Evolutionary conservation across 169 alveolate species (phyloP).

Genomic region (Plasmodium sp.): DNA sequence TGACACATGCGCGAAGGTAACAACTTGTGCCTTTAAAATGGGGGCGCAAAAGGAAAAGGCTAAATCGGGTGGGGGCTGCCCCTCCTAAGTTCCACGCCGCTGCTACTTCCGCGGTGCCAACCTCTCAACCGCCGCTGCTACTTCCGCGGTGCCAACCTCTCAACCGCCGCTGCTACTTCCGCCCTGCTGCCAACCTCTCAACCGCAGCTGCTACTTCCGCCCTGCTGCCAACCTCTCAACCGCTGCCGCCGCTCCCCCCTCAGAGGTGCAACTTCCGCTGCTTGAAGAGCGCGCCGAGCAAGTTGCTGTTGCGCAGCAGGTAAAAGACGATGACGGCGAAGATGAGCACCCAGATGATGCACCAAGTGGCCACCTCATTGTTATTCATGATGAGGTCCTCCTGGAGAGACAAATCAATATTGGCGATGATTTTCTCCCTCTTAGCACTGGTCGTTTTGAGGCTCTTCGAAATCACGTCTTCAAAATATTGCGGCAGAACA

Average conservation of each 20-base stretch:
- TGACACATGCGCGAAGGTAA: background rate
- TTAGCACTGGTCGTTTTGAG: conserved; percentile 62
- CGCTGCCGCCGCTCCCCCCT: background rate
- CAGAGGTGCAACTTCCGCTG: conserved; percentile 11
- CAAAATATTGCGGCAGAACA: conserved; percentile 68
- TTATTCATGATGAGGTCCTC: conserved; percentile 70
- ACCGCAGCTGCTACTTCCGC: too few relatives aligned
- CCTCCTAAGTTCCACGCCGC: too few relatives aligned
- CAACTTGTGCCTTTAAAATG: background rate
- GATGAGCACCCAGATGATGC: conserved; percentile 39
- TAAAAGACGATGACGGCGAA: conserved; percentile 35
- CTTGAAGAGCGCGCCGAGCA: conserved; percentile 4
- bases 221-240: too few relatives aligned
- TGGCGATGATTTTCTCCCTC: conserved; percentile 69
- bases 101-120: too few relatives aligned
- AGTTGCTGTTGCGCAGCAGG: conserved; percentile 28
- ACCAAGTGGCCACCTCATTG: conserved; percentile 63
- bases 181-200: too few relatives aligned
- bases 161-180: too few relatives aligned
- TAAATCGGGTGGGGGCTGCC: background rate
- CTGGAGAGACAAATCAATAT: conserved; percentile 62
- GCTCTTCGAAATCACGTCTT: conserved; percentile 48
- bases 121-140: too few relatives aligned
- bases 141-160: too few relatives aligned
- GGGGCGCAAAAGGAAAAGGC: background rate